phyloP scores from a whole-genome alignment of 495 filamentous ascomycete genomes.

The Neurospora sp. region DNA sequence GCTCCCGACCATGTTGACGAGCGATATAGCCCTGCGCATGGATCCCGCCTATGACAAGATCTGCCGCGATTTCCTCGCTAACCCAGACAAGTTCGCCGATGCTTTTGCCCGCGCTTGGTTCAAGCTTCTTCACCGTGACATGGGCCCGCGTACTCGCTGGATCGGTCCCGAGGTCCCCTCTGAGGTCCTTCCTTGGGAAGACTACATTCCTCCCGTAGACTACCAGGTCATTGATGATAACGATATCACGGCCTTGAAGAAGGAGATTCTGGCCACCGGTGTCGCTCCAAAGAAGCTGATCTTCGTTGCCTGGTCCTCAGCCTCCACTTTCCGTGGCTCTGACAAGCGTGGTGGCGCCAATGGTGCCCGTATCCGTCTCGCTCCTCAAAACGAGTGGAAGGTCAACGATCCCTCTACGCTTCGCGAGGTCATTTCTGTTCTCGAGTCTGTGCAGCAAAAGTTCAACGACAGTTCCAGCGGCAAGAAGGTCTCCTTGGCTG shows the following conservation, averaged over 20 bases:
- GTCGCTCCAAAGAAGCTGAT: conserved; percentile 45
- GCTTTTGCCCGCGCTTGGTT: conserved; percentile 64
- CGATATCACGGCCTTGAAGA: conserved; percentile 53
- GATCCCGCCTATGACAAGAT: conserved; percentile 67
- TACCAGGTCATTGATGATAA: conserved; percentile 45
- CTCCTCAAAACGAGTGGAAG: conserved; percentile 56
- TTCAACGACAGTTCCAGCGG: conserved; percentile 50
- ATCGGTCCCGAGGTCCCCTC: conserved; percentile 58
- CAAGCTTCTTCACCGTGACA: conserved; percentile 67
- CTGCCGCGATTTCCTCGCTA: conserved; percentile 50
- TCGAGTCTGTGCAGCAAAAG: conserved; percentile 51
- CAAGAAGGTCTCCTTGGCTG: conserved; percentile 63
- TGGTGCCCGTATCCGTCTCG: conserved; percentile 62
- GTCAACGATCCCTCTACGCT: conserved; percentile 57
- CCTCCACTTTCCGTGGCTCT: conserved; percentile 60
- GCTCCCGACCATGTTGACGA: conserved; percentile 56
- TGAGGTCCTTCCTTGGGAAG: conserved; percentile 56
- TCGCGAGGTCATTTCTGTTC: conserved; percentile 41
- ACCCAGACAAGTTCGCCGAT: conserved; percentile 55
- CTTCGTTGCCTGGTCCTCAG: conserved; percentile 55
- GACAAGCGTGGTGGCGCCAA: conserved; percentile 73
- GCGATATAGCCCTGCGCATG: conserved; percentile 57
- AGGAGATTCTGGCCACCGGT: conserved; percentile 48
- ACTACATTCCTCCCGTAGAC: conserved; percentile 47
- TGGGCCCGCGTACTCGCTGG: conserved; percentile 57